Percentiles rank a stretch among this genome's conserved stretches.
phyloP scores from a whole-genome alignment of 257 asterid species.

The Nicotiana sylvestris region DNA sequence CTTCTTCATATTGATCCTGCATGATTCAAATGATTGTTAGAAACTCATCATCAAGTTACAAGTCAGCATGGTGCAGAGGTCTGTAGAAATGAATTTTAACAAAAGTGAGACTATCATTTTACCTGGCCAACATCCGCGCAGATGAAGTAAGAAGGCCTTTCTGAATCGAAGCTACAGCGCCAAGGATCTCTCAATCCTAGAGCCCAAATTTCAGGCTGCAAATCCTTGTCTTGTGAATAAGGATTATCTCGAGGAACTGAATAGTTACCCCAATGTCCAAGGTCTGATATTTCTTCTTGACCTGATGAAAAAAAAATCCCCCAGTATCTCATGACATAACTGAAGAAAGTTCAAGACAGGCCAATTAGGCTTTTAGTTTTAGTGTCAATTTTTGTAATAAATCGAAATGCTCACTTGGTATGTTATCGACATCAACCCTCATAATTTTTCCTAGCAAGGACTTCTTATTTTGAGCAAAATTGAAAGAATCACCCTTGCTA shows the following conservation, averaged over 20 bases:
- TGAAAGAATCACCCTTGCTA: constrained; percentile 68
- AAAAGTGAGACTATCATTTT: neutral
- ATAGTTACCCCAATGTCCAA: constrained; percentile 77
- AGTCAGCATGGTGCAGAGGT: neutral
- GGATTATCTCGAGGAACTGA: constrained; percentile 78
- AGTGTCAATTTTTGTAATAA: neutral
- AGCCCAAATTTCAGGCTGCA: constrained; percentile 80
- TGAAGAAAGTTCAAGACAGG: neutral
- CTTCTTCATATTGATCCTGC: constrained; percentile 85
- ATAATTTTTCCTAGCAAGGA: constrained; percentile 83
- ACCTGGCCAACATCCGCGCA: constrained; percentile 91
- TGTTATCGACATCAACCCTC: constrained; percentile 68
- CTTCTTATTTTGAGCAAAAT: constrained; percentile 84
- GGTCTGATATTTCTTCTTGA: constrained; percentile 45
- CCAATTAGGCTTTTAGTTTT: neutral
- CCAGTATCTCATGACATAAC: neutral
- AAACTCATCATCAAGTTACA: neutral
- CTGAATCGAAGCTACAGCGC: constrained; percentile 93
- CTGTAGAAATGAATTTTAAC: neutral
- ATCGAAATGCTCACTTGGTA: constrained; percentile 54
- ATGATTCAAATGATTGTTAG: neutral
- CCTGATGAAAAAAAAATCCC: constrained; percentile 29
- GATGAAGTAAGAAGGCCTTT: constrained; percentile 78
- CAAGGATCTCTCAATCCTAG: constrained; percentile 80
- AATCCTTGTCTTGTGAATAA: constrained; percentile 44